Conservation (phyloP, 352 stramenopile genomes). For the Phytopythium cucurbitacearum region DNA sequence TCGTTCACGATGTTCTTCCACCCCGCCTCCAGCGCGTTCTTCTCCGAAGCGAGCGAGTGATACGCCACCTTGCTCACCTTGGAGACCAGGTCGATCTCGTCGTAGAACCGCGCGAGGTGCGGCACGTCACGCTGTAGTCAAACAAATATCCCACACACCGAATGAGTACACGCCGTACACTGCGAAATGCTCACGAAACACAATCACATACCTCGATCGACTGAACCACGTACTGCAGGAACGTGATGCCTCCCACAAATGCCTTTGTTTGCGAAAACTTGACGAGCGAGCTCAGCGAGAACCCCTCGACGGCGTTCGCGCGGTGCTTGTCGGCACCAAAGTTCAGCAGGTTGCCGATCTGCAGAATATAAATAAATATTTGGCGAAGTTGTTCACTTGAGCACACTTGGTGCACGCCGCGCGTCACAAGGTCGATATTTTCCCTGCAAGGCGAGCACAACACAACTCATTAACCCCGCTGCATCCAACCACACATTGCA, state of each 20-base stretch:
- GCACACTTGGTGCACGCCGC: conserved; percentile 76
- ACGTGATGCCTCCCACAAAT: conserved; percentile 76
- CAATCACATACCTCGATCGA: conserved; percentile 40
- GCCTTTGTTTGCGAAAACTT: conserved; percentile 87
- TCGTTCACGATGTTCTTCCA: conserved; percentile 50
- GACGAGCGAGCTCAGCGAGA: conserved; percentile 73
- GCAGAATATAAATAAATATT: conserved; percentile 86
- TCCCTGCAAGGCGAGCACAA: conserved; percentile 20
- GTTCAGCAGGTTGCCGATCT: conserved; percentile 74
- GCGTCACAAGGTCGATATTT: conserved; percentile 74
- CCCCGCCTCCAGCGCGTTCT: conserved; percentile 62
- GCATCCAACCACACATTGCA: background rate
- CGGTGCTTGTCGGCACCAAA: conserved; percentile 50
- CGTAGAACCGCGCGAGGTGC: conserved; percentile 66
- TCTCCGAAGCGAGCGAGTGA: conserved; percentile 55
- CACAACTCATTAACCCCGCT: background rate
- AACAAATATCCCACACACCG: background rate
- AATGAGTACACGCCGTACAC: background rate
- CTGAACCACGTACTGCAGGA: conserved; percentile 86
- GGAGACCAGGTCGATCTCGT: conserved; percentile 68
- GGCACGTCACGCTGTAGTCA: conserved; percentile 43
- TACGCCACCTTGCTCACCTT: conserved; percentile 78
- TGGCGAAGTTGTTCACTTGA: conserved; percentile 64
- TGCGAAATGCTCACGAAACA: conserved; percentile 6
- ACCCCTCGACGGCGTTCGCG: conserved; percentile 42